Percentiles rank a stretch among this genome's conserved stretches.
phyloP scores from a whole-genome alignment of 139 green algal species.

The Chlamydomonas eustigma region DNA sequence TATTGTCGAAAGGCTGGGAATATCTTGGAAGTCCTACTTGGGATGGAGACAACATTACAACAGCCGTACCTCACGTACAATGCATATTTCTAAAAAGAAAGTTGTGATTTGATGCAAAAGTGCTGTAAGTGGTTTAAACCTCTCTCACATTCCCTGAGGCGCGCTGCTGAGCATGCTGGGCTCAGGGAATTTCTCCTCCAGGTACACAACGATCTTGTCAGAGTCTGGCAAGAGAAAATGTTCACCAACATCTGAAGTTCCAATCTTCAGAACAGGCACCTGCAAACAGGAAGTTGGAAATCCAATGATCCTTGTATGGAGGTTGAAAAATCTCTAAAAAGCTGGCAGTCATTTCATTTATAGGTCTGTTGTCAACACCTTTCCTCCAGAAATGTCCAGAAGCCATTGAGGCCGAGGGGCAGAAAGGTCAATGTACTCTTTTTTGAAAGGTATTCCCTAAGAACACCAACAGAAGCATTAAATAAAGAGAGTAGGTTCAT shows the following conservation, averaged over 20 bases:
- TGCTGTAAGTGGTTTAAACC: background rate
- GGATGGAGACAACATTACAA: background rate
- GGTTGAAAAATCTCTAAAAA: no score
- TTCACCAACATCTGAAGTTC: no score
- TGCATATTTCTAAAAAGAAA: background rate
- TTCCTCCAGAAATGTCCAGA: slow-evolving; percentile 2
- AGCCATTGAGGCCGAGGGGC: background rate
- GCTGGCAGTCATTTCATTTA: no score
- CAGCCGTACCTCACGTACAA: background rate
- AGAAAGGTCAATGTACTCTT: background rate
- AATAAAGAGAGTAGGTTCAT: background rate
- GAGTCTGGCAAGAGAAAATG: slow-evolving; percentile 7
- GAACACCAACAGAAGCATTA: background rate
- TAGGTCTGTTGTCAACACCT: no score
- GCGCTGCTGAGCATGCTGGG: slow-evolving; percentile 1
- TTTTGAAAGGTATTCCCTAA: background rate
- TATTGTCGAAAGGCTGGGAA: background rate
- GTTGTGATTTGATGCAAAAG: background rate
- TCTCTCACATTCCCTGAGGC: background rate
- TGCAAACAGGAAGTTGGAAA: no score
- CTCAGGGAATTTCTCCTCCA: slow-evolving; percentile 12
- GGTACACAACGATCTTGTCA: background rate
- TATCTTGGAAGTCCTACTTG: background rate
- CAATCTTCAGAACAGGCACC: no score
- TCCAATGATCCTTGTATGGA: no score